A percentile compares a stretch with the other conserved stretches of the same genome.
Evolutionary conservation across 2,329 filamentous ascomycete genomes (phyloP).

Genomic region (Zymoseptoria brevis): DNA sequence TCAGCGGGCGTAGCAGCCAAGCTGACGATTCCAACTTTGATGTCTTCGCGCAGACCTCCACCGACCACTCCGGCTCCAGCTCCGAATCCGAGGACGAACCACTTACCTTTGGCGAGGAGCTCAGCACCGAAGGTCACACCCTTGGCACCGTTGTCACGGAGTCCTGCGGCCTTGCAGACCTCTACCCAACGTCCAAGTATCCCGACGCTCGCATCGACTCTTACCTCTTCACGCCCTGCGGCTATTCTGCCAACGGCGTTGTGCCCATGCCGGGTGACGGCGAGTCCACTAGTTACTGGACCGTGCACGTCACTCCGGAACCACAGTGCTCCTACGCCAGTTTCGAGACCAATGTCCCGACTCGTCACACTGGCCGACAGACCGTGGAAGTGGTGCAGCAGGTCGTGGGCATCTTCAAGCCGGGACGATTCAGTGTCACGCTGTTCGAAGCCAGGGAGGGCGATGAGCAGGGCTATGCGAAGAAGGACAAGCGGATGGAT

Average conservation of each 20-base stretch:
- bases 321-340: slow-evolving; percentile 95
- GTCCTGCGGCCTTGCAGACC: slow-evolving; percentile 74
- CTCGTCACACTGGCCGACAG: slow-evolving; percentile 75
- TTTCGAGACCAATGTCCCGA: slow-evolving; percentile 96
- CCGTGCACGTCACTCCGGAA: slow-evolving; percentile 95
- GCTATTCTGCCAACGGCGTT: slow-evolving; percentile 94
- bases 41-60: slow-evolving; percentile 69
- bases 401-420: slow-evolving; percentile 91
- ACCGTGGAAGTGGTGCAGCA: slow-evolving; percentile 88
- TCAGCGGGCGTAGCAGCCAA: slow-evolving; percentile 20
- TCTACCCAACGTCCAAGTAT: slow-evolving; percentile 81
- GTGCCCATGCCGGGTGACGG: slow-evolving; percentile 61
- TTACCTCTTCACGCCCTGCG: slow-evolving; percentile 92
- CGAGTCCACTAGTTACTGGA: slow-evolving; percentile 75
- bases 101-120: slow-evolving; percentile 56
- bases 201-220: slow-evolving; percentile 91
- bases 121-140: slow-evolving; percentile 88
- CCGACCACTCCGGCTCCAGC: slow-evolving; percentile 52
- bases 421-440: slow-evolving; percentile 94
- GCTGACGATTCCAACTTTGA: slow-evolving; percentile 54
- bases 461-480: slow-evolving; percentile 35
- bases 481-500: slow-evolving; percentile 55
- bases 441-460: slow-evolving; percentile 80
- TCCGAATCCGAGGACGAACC: slow-evolving; percentile 44
- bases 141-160: slow-evolving; percentile 90